A percentile compares a stretch with the other conserved stretches of the same genome.
These are phyloP conservation scores for Fusarium praegraminearum DNA, from an alignment of 2,329 filamentous ascomycete genomes.

Conservation along the genomic window DNA sequence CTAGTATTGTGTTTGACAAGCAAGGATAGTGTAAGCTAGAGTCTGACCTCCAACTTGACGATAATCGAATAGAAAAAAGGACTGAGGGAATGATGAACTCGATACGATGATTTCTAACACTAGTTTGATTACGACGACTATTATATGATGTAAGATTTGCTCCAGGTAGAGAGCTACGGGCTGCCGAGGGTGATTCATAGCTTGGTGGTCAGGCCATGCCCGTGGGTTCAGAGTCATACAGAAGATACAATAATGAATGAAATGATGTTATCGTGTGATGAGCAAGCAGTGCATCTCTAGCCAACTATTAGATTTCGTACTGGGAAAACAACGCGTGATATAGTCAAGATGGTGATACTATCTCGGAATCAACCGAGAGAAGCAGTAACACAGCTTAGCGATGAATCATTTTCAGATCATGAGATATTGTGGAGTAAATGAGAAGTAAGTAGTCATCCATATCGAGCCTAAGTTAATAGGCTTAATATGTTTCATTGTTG, in stretches of 20 bases:
- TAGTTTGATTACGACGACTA: neutral
- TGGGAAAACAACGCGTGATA: neutral
- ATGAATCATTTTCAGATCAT: neutral
- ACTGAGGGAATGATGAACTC: neutral
- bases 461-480: neutral
- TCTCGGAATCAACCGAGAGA: neutral
- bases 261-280: neutral
- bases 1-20: slow-evolving; percentile 21
- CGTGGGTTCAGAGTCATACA: neutral
- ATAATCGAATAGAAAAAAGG: neutral
- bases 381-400: neutral
- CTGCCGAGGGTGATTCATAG: slow-evolving; percentile 12
- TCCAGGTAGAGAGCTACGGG: neutral
- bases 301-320: slow-evolving; percentile 1
- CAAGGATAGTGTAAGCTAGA: slow-evolving; percentile 27
- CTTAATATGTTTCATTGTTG: neutral
- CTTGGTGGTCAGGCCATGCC: slow-evolving; percentile 9
- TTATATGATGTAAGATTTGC: slow-evolving; percentile 13
- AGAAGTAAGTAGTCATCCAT: no score
- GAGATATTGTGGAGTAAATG: no score
- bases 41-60: slow-evolving; percentile 19
- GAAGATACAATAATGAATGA: neutral
- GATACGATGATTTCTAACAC: neutral
- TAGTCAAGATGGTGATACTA: slow-evolving; percentile 10
- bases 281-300: neutral